These are phyloP conservation scores for Stygiomarasmius scandens DNA, from an alignment of 1,284 basidiomycete genomes.

Conservation along the genomic window DNA sequence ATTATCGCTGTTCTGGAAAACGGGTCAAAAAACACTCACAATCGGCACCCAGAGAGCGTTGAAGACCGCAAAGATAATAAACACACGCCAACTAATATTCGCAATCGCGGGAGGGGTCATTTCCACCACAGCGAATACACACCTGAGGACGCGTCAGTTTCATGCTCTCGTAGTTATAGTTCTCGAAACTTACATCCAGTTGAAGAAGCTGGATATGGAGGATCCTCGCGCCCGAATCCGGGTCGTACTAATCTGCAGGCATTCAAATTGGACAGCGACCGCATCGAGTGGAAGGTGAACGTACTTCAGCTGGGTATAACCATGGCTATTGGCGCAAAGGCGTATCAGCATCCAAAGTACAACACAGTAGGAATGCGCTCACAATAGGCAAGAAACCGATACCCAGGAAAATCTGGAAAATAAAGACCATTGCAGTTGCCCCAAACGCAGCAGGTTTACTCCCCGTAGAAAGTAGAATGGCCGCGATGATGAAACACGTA, in stretches of 20 bases:
- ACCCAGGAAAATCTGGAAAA: constrained; percentile 45
- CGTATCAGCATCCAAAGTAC: not conserved
- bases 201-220: constrained; percentile 42
- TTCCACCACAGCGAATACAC: constrained; percentile 49
- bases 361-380: constrained; percentile 12
- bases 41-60: constrained; percentile 48
- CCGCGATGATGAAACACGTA: constrained; percentile 37
- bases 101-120: constrained; percentile 51
- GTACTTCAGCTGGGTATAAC: constrained; percentile 46
- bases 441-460: constrained; percentile 36
- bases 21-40: constrained; percentile 31
- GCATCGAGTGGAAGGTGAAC: not conserved
- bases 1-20: not conserved
- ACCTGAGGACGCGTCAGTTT: constrained; percentile 20
- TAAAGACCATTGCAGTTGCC: constrained; percentile 42
- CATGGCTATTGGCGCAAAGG: constrained; percentile 33
- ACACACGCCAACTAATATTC: constrained; percentile 51
- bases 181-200: constrained; percentile 36
- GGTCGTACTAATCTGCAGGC: constrained; percentile 39
- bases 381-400: constrained; percentile 45
- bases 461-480: constrained; percentile 36
- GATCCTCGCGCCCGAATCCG: constrained; percentile 38
- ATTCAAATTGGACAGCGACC: not conserved
- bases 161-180: not conserved
- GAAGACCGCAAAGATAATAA: constrained; percentile 50